Base-by-base conservation (phyloP, 371 early-diverging fungal genomes). In the Actinomortierella ambigua region DNA sequence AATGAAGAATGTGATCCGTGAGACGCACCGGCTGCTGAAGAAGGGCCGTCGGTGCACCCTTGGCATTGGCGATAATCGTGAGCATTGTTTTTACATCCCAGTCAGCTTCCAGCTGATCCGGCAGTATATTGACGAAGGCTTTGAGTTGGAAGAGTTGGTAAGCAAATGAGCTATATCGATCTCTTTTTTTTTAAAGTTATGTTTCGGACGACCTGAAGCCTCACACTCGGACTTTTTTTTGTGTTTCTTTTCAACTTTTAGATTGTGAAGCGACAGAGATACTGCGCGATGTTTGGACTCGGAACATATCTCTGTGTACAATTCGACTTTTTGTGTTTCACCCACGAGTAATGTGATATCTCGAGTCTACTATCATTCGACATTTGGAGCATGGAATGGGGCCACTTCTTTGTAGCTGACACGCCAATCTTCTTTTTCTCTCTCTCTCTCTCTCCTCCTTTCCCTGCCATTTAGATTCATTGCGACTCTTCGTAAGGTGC, bases 1-100 rank as follows among this genome's bases (percentile, higher is more conserved):
- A 68, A 94, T 94, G 86, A 76, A 64, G 1, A 81, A 83, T 18
- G 95, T 95, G 5, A 85, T 88, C 0, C 65, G 63, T 6, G 92
- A 94, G 53, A 87, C 90, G 22, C 89, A 68, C 48, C 85, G 92
- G n/a, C 61, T 95, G 46, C 78, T 95, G 13, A 92, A 92, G 59
- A 82, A 82, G 82, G 83, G 83, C 9, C 78, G 91, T 24, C 82
- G 93, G 29, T 61, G 89, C 56, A 95, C 95, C 0, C 73, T 96
- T 9, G 95, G 96, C 0, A 95, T 96, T 55, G 96, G 96, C 18
- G 96, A 96, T 61, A 96, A 96, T 59, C 80, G 90, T 20, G 91
- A 92, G 47, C 91, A 93, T 54, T 93, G 95, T 63, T 94, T 90
- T 61, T 94, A 95, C 53, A 86, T 93, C 49, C 93, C 95, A 8